Percentiles rank a stretch among this genome's conserved stretches.
Evolutionary conservation across 1,284 basidiomycete genomes (phyloP).

Genomic region (Rhodotorula sp.): DNA sequence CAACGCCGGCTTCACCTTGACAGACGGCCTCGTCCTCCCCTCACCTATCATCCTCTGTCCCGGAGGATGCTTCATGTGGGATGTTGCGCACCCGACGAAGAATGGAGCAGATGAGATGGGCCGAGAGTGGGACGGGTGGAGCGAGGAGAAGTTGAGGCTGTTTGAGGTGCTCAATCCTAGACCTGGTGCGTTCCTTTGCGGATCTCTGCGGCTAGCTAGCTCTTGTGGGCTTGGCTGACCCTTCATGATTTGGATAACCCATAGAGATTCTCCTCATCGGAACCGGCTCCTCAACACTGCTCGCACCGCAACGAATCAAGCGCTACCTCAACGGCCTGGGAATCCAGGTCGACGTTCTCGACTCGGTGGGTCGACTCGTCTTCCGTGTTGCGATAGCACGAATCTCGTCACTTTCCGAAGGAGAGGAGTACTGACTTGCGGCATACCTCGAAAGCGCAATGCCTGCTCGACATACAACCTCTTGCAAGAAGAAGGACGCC

Average conservation of each 20-base stretch:
- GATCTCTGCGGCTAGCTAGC: too few relatives aligned
- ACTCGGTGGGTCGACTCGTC: constrained; percentile 64
- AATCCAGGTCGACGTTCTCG: constrained; percentile 90
- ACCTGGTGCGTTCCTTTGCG: constrained; percentile 64
- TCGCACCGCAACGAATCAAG: constrained; percentile 67
- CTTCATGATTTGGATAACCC: too few relatives aligned
- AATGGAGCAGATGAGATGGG: constrained; percentile 49
- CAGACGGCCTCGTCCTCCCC: constrained; percentile 67
- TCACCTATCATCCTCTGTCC: constrained; percentile 79
- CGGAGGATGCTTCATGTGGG: constrained; percentile 85
- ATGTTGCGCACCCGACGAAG: constrained; percentile 62
- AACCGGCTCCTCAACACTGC: constrained; percentile 70
- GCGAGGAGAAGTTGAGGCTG: constrained; percentile 67
- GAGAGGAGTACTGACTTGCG: too few relatives aligned
- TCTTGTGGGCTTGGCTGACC: background rate
- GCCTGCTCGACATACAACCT: constrained; percentile 94
- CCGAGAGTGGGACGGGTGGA: constrained; percentile 58
- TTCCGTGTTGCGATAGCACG: background rate
- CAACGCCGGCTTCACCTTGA: constrained; percentile 49
- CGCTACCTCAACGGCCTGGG: constrained; percentile 72
- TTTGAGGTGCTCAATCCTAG: constrained; percentile 78
- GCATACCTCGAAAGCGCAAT: constrained; percentile 68
- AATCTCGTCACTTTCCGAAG: too few relatives aligned
- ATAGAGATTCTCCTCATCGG: constrained; percentile 86
- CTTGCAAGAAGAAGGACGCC: constrained; percentile 83